phyloP scores from a whole-genome alignment of 257 asterid species.

The Nicotiana obtusifolia region DNA sequence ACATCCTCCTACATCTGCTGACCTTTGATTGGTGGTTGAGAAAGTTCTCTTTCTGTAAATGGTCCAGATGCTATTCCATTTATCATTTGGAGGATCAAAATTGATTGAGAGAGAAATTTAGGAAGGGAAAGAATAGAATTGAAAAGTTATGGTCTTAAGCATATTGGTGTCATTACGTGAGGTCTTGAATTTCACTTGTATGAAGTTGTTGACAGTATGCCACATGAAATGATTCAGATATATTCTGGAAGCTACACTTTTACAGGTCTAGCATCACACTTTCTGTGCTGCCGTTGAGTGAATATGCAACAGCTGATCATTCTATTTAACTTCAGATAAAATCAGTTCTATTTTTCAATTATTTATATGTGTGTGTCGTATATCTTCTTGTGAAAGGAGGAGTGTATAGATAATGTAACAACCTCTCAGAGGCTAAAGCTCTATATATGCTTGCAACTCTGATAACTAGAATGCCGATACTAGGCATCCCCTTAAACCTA shows the following conservation, averaged over 20 bases:
- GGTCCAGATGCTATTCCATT: neutral
- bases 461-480: neutral
- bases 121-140: neutral
- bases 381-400: neutral
- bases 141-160: neutral
- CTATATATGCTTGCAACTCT: neutral
- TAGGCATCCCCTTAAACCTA: neutral
- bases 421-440: neutral
- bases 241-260: neutral
- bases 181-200: neutral
- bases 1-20: neutral
- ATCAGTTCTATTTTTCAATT: neutral
- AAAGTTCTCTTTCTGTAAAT: constrained; percentile 3
- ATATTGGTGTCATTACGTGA: neutral
- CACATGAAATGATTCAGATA: neutral
- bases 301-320: neutral
- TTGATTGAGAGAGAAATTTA: neutral
- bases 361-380: neutral
- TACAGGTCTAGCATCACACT: neutral
- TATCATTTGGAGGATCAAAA: neutral
- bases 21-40: neutral
- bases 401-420: neutral
- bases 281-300: neutral
- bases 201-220: constrained; percentile 4
- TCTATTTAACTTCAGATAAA: neutral